phyloP scores from a whole-genome alignment of 176 grass and related monocot genomes.

The Eremochloa ophiuroides region DNA sequence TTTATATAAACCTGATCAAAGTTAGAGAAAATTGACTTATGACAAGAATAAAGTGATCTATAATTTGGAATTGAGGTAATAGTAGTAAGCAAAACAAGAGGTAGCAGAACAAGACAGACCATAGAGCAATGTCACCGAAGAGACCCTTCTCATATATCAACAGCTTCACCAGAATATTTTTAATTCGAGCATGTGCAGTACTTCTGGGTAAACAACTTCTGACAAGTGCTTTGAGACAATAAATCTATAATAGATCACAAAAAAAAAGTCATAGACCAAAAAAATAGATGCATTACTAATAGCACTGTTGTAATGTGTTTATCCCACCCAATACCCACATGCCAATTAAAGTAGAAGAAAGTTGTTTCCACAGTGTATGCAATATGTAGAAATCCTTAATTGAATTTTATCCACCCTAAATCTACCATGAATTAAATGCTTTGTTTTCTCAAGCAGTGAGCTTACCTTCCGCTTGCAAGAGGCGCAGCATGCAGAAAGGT shows the following conservation, averaged over 20 bases:
- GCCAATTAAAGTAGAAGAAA: background rate
- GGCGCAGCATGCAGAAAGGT: constrained; percentile 51
- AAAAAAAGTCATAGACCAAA: constrained; percentile 8
- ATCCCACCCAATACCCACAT: background rate
- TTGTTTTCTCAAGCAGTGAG: background rate
- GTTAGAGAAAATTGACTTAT: background rate
- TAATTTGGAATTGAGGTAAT: background rate
- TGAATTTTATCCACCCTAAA: constrained; percentile 19
- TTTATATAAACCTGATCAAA: background rate
- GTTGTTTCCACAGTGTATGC: background rate
- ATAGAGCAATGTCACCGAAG: constrained; percentile 49
- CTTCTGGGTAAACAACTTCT: constrained; percentile 72
- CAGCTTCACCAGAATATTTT: constrained; percentile 58
- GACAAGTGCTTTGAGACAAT: constrained; percentile 78
- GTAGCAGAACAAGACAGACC: constrained; percentile 37
- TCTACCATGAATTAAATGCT: constrained; percentile 14
- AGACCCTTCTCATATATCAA: constrained; percentile 56
- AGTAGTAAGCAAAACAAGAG: background rate
- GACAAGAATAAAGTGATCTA: background rate
- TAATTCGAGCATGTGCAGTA: constrained; percentile 33
- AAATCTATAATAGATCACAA: constrained; percentile 59
- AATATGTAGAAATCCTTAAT: background rate
- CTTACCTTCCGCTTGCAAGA: constrained; percentile 89
- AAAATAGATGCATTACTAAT: constrained; percentile 5
- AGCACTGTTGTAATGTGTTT: background rate